Base-by-base conservation (phyloP, 2,329 filamentous ascomycete species). In the Paradendryphiella salina region DNA sequence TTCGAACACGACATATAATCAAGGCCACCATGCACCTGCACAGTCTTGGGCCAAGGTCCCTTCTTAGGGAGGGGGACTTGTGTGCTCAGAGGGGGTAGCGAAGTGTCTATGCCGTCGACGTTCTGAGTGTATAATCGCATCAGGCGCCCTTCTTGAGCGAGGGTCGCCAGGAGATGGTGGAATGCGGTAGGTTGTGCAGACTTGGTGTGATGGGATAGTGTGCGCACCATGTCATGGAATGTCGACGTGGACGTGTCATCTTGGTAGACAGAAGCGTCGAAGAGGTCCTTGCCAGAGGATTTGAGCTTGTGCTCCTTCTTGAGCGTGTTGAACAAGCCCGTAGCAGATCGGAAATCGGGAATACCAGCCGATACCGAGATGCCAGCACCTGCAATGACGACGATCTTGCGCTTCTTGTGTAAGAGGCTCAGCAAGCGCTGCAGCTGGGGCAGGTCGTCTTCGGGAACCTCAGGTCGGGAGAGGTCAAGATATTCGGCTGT, bases 1-100 rank as follows among this genome's bases (percentile, higher is more conserved):
- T 97, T 97, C 36, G 90, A 90, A 75, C 94, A 99, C 13, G 95
- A 88, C 93, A 97, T 97, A 72, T 96, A 94, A 65, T 91, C 86
- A 29, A 99, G 81, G 14, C 93, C 92, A 31, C 94, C 94, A 64
- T 99, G 94, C 7, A 99, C 81, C 73, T 97, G 94, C 54, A 99
- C 85, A 0, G 94, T 96, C 59, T 85, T 85, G 2, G 94, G 94
- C 94, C 94, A 99, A 13, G 92, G 92, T 0, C 86, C 91, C 70
- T 94, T 96, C 59, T 83, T 80, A 54, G 86, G 87, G 10, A 99
- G 79, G 1, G 94, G 94, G 1, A 96, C 85, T 43, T 82, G 81
- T 0, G 94, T 97, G 20, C 82, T 81, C 7, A 99, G 78, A 2
- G 93, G 92, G 38, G 85, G 78, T 73, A 99, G 82, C 6, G 85